phyloP scores from a whole-genome alignment of 257 asterid genomes.

The Solanum chilense region DNA sequence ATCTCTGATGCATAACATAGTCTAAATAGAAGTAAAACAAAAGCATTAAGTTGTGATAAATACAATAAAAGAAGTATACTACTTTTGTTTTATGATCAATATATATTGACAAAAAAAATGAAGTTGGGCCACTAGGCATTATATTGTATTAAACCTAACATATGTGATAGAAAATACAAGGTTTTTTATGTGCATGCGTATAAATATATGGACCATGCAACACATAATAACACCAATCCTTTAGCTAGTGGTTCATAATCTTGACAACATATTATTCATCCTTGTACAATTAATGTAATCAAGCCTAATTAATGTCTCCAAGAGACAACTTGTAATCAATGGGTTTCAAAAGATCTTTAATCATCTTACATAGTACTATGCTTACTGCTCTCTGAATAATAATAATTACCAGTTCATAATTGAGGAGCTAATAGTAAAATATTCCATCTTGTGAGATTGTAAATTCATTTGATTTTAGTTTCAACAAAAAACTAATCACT shows the following conservation, averaged over 20 bases:
- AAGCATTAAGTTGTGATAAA: background rate
- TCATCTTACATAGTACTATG: background rate
- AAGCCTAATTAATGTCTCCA: background rate
- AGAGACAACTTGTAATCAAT: background rate
- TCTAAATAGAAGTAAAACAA: background rate
- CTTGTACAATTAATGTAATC: background rate
- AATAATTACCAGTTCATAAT: background rate
- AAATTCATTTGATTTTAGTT: background rate
- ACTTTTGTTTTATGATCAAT: too few species aligned
- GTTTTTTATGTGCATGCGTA: background rate
- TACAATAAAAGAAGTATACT: background rate
- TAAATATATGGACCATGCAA: background rate
- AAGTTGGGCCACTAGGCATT: background rate
- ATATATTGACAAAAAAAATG: background rate
- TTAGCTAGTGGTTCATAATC: background rate
- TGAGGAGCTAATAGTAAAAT: background rate
- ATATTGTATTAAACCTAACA: background rate
- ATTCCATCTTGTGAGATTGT: background rate
- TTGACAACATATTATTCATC: background rate
- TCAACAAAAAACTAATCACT: background rate
- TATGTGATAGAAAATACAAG: background rate
- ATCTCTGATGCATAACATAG: background rate
- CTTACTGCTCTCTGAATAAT: background rate
- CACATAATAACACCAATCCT: background rate
- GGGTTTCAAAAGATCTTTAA: background rate